Percentiles rank a stretch among this genome's conserved stretches.
These are phyloP conservation scores for Durusdinium trenchii DNA, from an alignment of 73 alveolate species.

Conservation along the genomic window DNA sequence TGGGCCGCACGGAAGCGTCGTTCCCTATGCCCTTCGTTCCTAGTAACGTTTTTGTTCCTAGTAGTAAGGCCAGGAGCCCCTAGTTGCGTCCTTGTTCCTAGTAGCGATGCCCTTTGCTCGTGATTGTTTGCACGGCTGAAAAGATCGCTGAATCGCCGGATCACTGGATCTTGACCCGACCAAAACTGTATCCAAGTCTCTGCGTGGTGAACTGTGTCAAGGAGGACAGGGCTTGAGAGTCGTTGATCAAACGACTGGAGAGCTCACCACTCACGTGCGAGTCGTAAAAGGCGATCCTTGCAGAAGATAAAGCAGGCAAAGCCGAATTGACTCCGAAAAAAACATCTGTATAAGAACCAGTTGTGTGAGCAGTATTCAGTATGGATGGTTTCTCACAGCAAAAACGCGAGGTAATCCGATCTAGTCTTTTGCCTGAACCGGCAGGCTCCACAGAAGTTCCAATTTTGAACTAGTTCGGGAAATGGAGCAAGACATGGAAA, in stretches of 20 bases:
- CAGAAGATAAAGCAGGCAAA: too few relatives aligned
- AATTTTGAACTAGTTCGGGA: too few relatives aligned
- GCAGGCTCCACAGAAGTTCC: too few relatives aligned
- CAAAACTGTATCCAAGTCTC: background rate
- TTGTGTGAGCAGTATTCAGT: too few relatives aligned
- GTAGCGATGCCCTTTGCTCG: background rate
- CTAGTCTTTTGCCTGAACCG: too few relatives aligned
- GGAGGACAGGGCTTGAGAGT: constrained; percentile 77
- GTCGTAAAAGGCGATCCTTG: constrained; percentile 66
- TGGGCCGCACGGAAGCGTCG: background rate
- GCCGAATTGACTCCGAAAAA: too few relatives aligned
- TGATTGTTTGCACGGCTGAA: background rate
- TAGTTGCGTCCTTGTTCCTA: background rate
- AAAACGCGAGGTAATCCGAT: too few relatives aligned
- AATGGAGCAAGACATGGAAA: too few relatives aligned
- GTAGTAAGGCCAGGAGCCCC: background rate
- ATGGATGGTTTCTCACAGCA: too few relatives aligned
- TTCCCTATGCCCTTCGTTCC: background rate
- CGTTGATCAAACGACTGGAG: constrained; percentile 92
- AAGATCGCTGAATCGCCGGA: background rate
- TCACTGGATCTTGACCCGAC: background rate
- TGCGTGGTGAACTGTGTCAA: constrained; percentile 94
- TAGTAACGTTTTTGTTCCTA: background rate
- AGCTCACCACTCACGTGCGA: constrained; percentile 83
- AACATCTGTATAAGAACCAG: background rate